Base-by-base conservation (phyloP, 495 filamentous ascomycete species). In the Talaromyces thailandensis region DNA sequence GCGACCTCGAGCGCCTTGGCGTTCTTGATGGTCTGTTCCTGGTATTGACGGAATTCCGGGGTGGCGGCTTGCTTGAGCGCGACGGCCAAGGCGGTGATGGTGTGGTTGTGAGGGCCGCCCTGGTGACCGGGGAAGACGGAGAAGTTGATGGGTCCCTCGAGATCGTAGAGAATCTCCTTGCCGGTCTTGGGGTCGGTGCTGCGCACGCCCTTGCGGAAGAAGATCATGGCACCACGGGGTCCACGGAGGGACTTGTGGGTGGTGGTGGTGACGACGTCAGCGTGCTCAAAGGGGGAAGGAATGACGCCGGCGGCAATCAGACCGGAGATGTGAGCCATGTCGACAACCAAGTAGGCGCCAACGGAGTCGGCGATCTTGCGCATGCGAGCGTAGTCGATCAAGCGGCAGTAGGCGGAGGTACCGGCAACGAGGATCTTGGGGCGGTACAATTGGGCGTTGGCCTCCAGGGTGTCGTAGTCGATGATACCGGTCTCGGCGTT, bases 71-170 rank as follows among this genome's bases (percentile, higher is more conserved):
- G 94, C 76, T 93, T 91, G 29, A 98, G 81, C 2, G 94, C 94
- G 2, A 98, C 94, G 16, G 95, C 83, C 35, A 98, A 82, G 12
- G 94, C 95, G 52, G 93, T 93, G 74, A 98, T 98, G 60, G 94
- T 98, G 77, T 98, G 94, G 78, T 98, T 98, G 81, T 98, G 94
- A 12, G 94, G 94, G 4, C 94, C 94, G 67, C 94, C 94, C 70
- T 98, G 94, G 75, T 98, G 94, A 31, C 95, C 94, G n/a, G 94
- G 94, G 82, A 98, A 98, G 63, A 98, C 95, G 8, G 95, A 96
- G 56, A 85, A 81, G 73, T 98, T 98, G 78, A 98, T 98, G 48
- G 92, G 90, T 64, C 83, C 84, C 76, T 98, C 94, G 55, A 98
- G 86, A 68, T 97, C 88, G 76, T 97, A 98, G 68, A 91, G 78